These are phyloP conservation scores for Mortierella sp. DNA, from an alignment of 371 early-diverging fungal species.

Conservation along the genomic window DNA sequence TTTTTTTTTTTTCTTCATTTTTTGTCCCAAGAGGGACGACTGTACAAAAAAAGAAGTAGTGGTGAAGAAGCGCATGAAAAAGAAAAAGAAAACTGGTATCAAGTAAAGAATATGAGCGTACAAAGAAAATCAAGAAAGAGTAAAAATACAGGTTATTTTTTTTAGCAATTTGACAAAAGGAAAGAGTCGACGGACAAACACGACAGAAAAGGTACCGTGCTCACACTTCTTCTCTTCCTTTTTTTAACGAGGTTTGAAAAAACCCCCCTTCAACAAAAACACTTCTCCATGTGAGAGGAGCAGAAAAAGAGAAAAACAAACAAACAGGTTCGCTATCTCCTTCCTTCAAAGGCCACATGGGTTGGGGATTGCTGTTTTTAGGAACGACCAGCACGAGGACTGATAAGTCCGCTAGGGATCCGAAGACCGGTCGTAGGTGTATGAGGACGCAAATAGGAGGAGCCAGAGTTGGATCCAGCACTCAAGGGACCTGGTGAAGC, in stretches of 20 bases:
- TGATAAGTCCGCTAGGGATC: constrained; percentile 28
- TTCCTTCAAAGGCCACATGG: neutral
- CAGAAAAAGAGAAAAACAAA: neutral
- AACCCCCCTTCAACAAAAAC: neutral
- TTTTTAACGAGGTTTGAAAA: neutral
- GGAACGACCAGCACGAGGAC: constrained; percentile 43
- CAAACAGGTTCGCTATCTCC: neutral
- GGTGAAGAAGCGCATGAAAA: neutral
- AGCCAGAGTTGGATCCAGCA: constrained; percentile 27
- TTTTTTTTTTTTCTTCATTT: neutral
- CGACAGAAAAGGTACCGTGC: neutral
- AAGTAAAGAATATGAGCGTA: neutral
- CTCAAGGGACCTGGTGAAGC: constrained; percentile 24
- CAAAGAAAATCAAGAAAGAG: neutral
- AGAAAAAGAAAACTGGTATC: constrained; percentile 7
- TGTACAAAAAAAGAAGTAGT: constrained; percentile 6
- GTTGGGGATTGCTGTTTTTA: neutral
- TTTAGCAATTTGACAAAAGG: neutral
- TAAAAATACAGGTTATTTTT: constrained; percentile 25
- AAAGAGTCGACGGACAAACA: neutral
- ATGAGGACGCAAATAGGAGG: constrained; percentile 21
- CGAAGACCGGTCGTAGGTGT: constrained; percentile 25
- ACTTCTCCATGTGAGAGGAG: neutral
- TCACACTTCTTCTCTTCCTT: neutral
- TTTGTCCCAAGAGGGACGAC: neutral